Base-by-base conservation (phyloP, 768 basidiomycete species). In the Xerocomus spinulosus region DNA sequence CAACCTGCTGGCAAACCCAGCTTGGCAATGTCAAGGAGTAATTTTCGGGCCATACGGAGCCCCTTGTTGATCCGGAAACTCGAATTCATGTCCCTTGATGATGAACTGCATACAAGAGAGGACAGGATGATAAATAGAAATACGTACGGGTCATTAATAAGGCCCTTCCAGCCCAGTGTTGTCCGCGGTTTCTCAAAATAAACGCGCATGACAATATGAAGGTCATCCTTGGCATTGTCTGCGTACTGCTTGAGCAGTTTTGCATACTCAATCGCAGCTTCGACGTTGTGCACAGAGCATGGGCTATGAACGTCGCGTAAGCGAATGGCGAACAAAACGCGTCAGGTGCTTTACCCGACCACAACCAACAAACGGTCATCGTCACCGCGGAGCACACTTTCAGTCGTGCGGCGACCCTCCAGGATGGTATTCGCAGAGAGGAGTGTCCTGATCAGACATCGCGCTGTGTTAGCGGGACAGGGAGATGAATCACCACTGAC, bases 101-200 rank as follows among this genome's bases (percentile, higher is more conserved):
- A 24, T 15, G 3, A 14, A 10, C 0, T 9, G 8, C n/a, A 23
- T 59, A 20, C 57, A 48, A 36, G 29, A 36, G 40, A n/a, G 23
- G 33, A 6, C 10, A 23, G 2, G 15, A 40, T 8, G 13, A 35
- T 35, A 6, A 6, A n/a, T 21, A 40, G 20, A 29, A 20, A n/a
- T 9, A 5, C 65, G 10, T 50, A 66, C 65, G 95, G 94, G 61
- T 97, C 93, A 63, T 97, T 98, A 70, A 98, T 97, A 53, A 98
- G 80, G 30, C 95, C 95, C 68, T 99, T 99, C 95, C 95, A 99
- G 23, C 96, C 96, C 40, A 98, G 87, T 0, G 95, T 97, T 7
- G 95, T 98, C 25, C 95, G 78, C 2, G 86, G 86, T 60, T 98
- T 98, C 60, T 98, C 95, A 62, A 98, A 99, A 75, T 99, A 98